Base-by-base conservation (phyloP, 495 filamentous ascomycete species). In the Penicillium argentinense region DNA sequence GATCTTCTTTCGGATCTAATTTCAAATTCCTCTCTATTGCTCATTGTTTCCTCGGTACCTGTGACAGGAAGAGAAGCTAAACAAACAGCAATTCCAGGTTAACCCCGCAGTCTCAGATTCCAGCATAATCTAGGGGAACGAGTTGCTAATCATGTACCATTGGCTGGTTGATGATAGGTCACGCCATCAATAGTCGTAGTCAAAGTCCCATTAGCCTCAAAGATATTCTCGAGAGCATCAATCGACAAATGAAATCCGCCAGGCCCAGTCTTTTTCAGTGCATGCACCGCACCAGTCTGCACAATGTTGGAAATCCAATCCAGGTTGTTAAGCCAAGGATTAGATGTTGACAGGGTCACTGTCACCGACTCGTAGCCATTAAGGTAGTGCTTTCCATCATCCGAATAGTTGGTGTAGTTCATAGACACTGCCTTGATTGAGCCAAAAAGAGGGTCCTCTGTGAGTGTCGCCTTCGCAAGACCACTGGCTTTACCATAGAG, bases 401-500 rank as follows among this genome's bases (percentile, higher is more conserved):
- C 45, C 3, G 45, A 40, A 29, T 32, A 48, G 18, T 41, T 25
- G 12, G 9, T 14, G n/a, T 48, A 48, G 6, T 30, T 22, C 4
- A 48, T 37, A n/a, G 25, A 16, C 19, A 48, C 45, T 3, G 26
- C 34, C 12, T 48, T 24, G 16, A 34, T 3, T 2, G 16, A 13
- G 7, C 17, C 22, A 16, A 19, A 19, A 37, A 14, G 4, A 11
- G 32, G 19, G 33, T 47, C 18, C 11, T 41, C 13, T 0, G 27
- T 18, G 7, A 56, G 19, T 3, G 19, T 45, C 2, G 38, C 45
- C 3, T 51, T 34, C 1, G 56, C 56, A 16, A 34, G 27, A 9
- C 56, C 51, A 24, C 21, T 25, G 1, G 16, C 22, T 26, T 52
- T 25, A 0, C 56, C 56, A n/a, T n/a, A 7, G 0, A 59, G 22